phyloP scores from a whole-genome alignment of 768 basidiomycete genomes.

The Lactarius indigo region DNA sequence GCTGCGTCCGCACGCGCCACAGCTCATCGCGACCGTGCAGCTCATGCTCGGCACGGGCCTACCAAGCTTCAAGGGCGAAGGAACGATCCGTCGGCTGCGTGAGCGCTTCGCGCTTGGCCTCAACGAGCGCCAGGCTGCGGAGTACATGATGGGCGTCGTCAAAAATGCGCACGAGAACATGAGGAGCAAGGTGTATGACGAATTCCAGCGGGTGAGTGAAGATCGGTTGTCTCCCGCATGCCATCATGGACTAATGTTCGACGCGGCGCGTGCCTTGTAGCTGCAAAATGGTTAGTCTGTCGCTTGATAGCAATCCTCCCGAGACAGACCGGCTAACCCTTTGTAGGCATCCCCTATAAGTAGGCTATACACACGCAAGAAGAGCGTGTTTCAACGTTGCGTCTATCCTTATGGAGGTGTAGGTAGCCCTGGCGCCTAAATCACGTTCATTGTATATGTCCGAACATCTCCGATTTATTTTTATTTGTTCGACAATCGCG shows the following conservation, averaged over 20 bases:
- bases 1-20: constrained; percentile 89
- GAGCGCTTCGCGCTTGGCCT: constrained; percentile 83
- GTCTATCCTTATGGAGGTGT: not conserved
- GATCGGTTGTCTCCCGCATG: not conserved
- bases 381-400: not conserved
- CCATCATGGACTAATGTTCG: constrained; percentile 11
- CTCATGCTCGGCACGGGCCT: constrained; percentile 95
- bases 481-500: not conserved
- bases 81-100: constrained; percentile 79
- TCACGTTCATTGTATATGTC: not conserved
- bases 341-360: constrained; percentile 25
- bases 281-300: constrained; percentile 44
- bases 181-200: constrained; percentile 90
- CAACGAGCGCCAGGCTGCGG: constrained; percentile 87
- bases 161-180: constrained; percentile 95
- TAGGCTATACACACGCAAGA: not conserved
- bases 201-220: constrained; percentile 79
- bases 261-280: constrained; percentile 29
- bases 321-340: not conserved
- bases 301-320: not conserved
- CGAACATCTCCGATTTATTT: not conserved
- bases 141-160: constrained; percentile 86
- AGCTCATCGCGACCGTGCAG: constrained; percentile 81
- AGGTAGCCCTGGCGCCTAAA: not conserved
- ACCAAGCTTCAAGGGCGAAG: constrained; percentile 96